Evolutionary conservation across 441 rosid genomes (phyloP).

Genomic region (Arabidopsis hybrid): DNA sequence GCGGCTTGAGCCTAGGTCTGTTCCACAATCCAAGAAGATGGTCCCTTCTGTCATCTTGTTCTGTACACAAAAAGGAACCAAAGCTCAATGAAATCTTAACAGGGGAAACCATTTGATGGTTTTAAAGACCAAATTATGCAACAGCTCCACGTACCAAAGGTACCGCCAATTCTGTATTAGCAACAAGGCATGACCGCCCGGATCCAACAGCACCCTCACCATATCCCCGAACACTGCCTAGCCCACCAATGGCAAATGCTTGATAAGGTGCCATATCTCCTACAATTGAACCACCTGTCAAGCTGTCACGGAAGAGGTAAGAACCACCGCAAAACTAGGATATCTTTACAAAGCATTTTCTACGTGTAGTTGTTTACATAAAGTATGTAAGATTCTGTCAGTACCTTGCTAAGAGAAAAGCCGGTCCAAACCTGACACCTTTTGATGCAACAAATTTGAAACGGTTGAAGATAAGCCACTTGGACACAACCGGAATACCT

Average conservation of each 20-base stretch:
- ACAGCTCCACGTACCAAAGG: conserved; percentile 69
- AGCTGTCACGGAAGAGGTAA: conserved; percentile 53
- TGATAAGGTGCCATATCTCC: conserved; percentile 99
- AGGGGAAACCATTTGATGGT: not conserved
- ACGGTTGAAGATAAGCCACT: conserved; percentile 91
- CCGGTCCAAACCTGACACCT: conserved; percentile 86
- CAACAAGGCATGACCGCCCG: conserved; percentile 89
- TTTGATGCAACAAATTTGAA: conserved; percentile 85
- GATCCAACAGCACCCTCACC: conserved; percentile 97
- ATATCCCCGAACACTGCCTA: conserved; percentile 90
- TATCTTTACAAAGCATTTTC: conserved; percentile 11
- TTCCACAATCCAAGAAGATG: conserved; percentile 87
- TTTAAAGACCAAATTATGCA: conserved; percentile 5
- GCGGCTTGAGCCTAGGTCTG: conserved; percentile 89
- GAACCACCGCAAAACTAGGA: conserved; percentile 29
- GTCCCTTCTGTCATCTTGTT: conserved; percentile 79
- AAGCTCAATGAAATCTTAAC: conserved; percentile 11
- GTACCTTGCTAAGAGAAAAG: conserved; percentile 90
- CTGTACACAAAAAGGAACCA: conserved; percentile 49
- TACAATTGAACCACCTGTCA: conserved; percentile 96
- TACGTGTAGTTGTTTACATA: not conserved
- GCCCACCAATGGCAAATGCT: conserved; percentile 94
- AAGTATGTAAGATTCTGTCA: conserved; percentile 9
- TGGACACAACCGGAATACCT: conserved; percentile 92
- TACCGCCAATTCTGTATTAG: conserved; percentile 78